Evolutionary conservation across 805 yeast genomes (phyloP), one percentile per base, ranked within the genome.

Genomic region (Saccharomycopsis javanensis): DNA sequence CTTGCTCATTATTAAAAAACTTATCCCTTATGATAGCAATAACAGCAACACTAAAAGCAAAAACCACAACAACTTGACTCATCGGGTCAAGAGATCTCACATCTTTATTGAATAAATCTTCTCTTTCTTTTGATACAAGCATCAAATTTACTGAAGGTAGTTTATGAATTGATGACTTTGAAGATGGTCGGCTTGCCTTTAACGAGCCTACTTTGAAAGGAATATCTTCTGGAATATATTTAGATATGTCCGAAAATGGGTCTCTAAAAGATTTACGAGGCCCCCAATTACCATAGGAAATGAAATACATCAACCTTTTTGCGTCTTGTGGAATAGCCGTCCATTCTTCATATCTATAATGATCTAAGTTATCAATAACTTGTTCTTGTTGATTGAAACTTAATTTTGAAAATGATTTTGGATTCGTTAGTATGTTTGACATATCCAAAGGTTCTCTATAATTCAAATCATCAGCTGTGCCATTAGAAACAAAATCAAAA

Each of bases 271-370:
- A 78, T 52, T 79, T 82, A 60, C 95, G 74, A 1, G 81, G 83
- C 0, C 90, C 94, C 76, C 86, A 80, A 52, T 83, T 74, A 1
- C 91, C 91, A 68, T 82, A 86, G 0, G 83, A 76, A 31, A 83
- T 75, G 70, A 76, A 83, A 66, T 81, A 84, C 8, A 80, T 76
- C 61, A 84, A 71, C 60, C 77, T 72, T 65, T 85, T 84, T 55
- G 77, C 77, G 54, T 78, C 75, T 11, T 60, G 60, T 3, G 79
- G 72, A 50, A 84, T 61, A 45, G 72, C 68, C 1, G 67, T 67
- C 95, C 95, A 86, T 55, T 77, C 74, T 55, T 74, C 74, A 61
- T 78, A 27, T 52, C 57, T 81, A 64, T 70, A 72, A 57, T 71
- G 70, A 28, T 79, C 65, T 62, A 77, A 67, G 67, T 82, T 68